These are phyloP conservation scores for Tylopilus subfusipes DNA, from an alignment of 768 basidiomycete species.

Conservation along the genomic window DNA sequence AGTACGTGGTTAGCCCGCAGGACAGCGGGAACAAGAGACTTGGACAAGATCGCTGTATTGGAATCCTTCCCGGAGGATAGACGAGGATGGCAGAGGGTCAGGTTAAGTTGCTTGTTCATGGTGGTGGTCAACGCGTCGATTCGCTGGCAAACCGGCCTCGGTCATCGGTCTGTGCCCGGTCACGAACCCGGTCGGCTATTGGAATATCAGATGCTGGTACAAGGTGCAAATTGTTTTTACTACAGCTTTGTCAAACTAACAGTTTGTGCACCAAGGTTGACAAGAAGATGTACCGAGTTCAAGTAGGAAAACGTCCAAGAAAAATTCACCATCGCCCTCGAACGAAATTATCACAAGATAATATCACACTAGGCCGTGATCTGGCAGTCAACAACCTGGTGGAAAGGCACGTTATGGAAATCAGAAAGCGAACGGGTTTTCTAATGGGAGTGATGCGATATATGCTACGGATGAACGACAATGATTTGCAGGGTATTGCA, in stretches of 20 bases:
- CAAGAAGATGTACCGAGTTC: neutral
- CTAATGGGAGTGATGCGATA: neutral
- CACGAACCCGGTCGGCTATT: neutral
- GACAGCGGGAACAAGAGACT: constrained; percentile 16
- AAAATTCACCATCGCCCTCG: neutral
- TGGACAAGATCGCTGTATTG: constrained; percentile 28
- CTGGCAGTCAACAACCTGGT: neutral
- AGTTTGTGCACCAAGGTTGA: neutral
- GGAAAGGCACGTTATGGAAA: neutral
- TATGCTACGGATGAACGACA: neutral
- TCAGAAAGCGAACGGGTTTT: neutral
- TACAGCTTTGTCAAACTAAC: neutral
- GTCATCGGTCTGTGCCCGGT: neutral
- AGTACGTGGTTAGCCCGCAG: constrained; percentile 46
- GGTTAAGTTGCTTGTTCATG: constrained; percentile 22
- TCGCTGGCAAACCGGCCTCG: neutral
- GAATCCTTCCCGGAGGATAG: constrained; percentile 33
- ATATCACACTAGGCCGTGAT: neutral
- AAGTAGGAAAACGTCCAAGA: neutral
- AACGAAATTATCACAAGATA: neutral
- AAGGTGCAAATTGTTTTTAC: neutral
- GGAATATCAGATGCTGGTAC: neutral
- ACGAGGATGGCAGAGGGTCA: constrained; percentile 41
- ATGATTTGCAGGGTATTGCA: neutral
- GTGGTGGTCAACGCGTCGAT: neutral